phyloP scores from a whole-genome alignment of 306 rosid species.

The Senna siamea region DNA sequence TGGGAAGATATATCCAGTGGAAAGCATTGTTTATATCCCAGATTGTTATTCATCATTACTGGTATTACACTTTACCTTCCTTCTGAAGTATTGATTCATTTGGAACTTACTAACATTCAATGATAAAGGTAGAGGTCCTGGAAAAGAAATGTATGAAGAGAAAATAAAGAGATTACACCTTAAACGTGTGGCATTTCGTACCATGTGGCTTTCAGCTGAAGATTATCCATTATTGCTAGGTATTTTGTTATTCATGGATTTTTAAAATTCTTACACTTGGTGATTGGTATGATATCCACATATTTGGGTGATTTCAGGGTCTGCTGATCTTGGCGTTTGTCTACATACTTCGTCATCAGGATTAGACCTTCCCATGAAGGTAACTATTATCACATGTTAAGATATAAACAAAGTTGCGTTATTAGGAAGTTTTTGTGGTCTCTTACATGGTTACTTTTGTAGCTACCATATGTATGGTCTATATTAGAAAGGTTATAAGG shows the following conservation, averaged over 20 bases:
- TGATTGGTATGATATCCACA: slow-evolving; percentile 22
- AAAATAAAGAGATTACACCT: slow-evolving; percentile 77
- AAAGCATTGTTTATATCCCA: slow-evolving; percentile 75
- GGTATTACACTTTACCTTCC: slow-evolving; percentile 51
- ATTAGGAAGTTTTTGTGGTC: not conserved
- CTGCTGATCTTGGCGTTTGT: slow-evolving; percentile 94
- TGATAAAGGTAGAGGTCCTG: slow-evolving; percentile 90
- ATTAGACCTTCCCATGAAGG: slow-evolving; percentile 99
- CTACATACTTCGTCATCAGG: slow-evolving; percentile 97
- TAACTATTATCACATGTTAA: slow-evolving; percentile 35
- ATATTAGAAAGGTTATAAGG: not conserved
- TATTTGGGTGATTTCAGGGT: slow-evolving; percentile 62
- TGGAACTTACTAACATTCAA: slow-evolving; percentile 29
- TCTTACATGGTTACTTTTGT: slow-evolving; percentile 6
- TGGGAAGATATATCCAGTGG: slow-evolving; percentile 76
- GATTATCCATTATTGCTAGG: slow-evolving; percentile 92
- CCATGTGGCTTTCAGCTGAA: slow-evolving; percentile 96
- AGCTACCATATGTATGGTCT: not conserved
- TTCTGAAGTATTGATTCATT: slow-evolving; percentile 12
- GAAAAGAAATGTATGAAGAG: slow-evolving; percentile 79
- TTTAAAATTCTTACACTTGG: slow-evolving; percentile 3
- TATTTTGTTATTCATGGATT: slow-evolving; percentile 43
- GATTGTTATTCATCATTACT: slow-evolving; percentile 84
- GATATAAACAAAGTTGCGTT: not conserved
- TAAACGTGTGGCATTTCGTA: slow-evolving; percentile 94